Evolutionary conservation across 768 basidiomycete genomes (phyloP).

Genomic region (Amylocystis lapponica): DNA sequence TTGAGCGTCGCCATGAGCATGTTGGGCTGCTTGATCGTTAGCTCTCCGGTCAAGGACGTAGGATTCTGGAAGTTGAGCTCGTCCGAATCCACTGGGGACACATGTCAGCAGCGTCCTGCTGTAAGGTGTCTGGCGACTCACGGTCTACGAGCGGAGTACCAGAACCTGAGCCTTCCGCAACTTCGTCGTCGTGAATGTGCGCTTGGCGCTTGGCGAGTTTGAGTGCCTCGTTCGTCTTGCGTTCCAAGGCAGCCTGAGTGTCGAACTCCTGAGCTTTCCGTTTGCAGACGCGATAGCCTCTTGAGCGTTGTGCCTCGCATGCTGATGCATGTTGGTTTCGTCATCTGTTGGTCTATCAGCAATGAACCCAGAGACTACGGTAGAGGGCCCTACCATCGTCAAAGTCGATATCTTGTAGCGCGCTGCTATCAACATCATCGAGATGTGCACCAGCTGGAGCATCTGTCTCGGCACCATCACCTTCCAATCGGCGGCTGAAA

Average conservation of each 20-base stretch:
- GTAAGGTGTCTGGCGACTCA: no score
- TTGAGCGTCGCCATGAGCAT: conserved; percentile 97
- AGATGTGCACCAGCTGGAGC: conserved; percentile 55
- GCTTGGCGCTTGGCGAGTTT: conserved; percentile 55
- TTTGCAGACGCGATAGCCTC: conserved; percentile 79
- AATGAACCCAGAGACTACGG: not conserved
- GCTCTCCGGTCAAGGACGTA: conserved; percentile 75
- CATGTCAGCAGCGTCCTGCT: no score
- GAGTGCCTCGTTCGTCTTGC: conserved; percentile 75
- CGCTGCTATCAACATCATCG: conserved; percentile 43
- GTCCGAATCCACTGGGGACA: conserved; percentile 75
- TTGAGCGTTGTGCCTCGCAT: conserved; percentile 86
- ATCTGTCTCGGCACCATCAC: conserved; percentile 36
- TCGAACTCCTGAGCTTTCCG: conserved; percentile 85
- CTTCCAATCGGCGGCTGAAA: conserved; percentile 75
- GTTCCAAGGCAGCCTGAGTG: conserved; percentile 69
- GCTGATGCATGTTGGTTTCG: conserved; percentile 75
- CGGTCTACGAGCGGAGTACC: conserved; percentile 61
- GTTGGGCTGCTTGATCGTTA: conserved; percentile 86
- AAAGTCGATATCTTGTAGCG: conserved; percentile 77
- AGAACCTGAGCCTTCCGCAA: conserved; percentile 21
- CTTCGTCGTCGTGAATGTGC: conserved; percentile 39
- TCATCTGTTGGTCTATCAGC: conserved; percentile 52
- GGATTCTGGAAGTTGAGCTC: conserved; percentile 99
- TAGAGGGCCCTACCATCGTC: conserved; percentile 64